A percentile compares a stretch with the other conserved stretches of the same genome.
Evolutionary conservation across 2,329 filamentous ascomycete species (phyloP).

Genomic region (Cladophialophora yegresii): DNA sequence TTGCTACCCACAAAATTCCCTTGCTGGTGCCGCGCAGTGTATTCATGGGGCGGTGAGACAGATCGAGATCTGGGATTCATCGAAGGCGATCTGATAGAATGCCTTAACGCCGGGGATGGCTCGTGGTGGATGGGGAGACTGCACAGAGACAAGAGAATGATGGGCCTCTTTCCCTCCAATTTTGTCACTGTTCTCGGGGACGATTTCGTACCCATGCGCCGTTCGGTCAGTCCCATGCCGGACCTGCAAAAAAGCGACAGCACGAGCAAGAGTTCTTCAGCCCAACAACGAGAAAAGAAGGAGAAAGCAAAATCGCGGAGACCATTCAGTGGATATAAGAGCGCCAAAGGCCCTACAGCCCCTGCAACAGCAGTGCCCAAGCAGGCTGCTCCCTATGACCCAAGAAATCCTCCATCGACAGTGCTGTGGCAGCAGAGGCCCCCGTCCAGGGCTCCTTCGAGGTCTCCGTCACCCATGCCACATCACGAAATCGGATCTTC

Average conservation of each 20-base stretch:
- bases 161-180: slow-evolving; percentile 94
- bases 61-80: slow-evolving; percentile 95
- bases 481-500: slow-evolving; percentile 62
- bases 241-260: slow-evolving; percentile 50
- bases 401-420: slow-evolving; percentile 42
- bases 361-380: slow-evolving; percentile 37
- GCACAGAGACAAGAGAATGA: slow-evolving; percentile 82
- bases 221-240: slow-evolving; percentile 56
- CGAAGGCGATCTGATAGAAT: slow-evolving; percentile 97
- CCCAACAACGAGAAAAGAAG: slow-evolving; percentile 45
- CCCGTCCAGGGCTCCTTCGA: slow-evolving; percentile 41
- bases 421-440: slow-evolving; percentile 45
- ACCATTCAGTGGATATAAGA: slow-evolving; percentile 65
- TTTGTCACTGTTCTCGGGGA: slow-evolving; percentile 90
- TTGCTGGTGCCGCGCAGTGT: slow-evolving; percentile 87
- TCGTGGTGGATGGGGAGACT: slow-evolving; percentile 98
- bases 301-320: slow-evolving; percentile 63
- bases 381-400: slow-evolving; percentile 37
- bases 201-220: slow-evolving; percentile 70
- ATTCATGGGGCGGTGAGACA: slow-evolving; percentile 93
- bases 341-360: slow-evolving; percentile 45
- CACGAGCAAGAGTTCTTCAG: slow-evolving; percentile 35
- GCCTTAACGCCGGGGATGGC: slow-evolving; percentile 93
- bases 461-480: slow-evolving; percentile 38
- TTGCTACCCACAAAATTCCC: slow-evolving; percentile 75